A percentile compares a stretch with the other conserved stretches of the same genome.
phyloP scores from a whole-genome alignment of 2,329 filamentous ascomycete species.

The Phaeosphaeria sp. region DNA sequence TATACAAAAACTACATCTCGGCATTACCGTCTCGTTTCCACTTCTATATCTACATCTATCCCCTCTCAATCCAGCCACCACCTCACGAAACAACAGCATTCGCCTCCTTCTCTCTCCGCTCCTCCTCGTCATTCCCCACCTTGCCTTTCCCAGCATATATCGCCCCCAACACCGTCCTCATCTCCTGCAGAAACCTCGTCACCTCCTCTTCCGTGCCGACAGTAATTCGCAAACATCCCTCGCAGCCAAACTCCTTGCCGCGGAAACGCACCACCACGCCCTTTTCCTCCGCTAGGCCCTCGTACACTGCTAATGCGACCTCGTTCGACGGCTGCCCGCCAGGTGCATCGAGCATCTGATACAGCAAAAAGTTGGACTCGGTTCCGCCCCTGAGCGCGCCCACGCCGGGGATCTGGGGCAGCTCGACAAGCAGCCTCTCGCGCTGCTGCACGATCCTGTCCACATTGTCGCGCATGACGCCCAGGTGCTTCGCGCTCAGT shows the following conservation, averaged over 20 bases:
- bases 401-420: conserved; percentile 78
- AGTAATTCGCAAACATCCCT: conserved; percentile 88
- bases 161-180: conserved; percentile 61
- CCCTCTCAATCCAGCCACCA: no score
- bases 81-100: conserved; percentile 56
- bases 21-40: no score
- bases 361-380: conserved; percentile 87
- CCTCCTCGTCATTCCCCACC: conserved; percentile 47
- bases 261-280: conserved; percentile 94
- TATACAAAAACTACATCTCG: no score
- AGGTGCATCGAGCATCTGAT: conserved; percentile 78
- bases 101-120: conserved; percentile 56
- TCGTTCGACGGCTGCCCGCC: conserved; percentile 78
- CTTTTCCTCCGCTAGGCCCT: conserved; percentile 80
- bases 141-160: conserved; percentile 51
- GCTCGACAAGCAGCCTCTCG: conserved; percentile 73
- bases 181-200: conserved; percentile 74
- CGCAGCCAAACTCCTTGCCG: conserved; percentile 88
- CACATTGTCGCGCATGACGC: conserved; percentile 74
- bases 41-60: no score
- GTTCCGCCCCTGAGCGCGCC: conserved; percentile 81
- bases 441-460: conserved; percentile 77
- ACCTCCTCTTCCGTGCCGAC: conserved; percentile 90
- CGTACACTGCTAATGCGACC: conserved; percentile 80
- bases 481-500: conserved; percentile 70